phyloP scores from a whole-genome alignment of 2,329 filamentous ascomycete species.

The Colletotrichum shisoi region DNA sequence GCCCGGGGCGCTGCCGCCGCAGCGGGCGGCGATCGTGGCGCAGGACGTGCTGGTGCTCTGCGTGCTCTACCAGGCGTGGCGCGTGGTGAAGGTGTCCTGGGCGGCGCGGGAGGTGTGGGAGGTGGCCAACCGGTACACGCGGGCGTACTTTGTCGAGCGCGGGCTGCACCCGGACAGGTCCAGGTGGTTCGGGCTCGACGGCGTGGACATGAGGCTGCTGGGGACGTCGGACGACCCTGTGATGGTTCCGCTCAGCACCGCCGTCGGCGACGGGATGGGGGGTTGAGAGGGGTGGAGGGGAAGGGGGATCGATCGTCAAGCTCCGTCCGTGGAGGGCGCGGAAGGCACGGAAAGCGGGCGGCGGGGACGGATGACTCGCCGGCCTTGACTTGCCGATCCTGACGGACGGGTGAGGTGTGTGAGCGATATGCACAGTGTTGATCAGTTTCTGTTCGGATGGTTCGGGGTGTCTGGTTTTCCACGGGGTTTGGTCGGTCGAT shows the following conservation, averaged over 20 bases:
- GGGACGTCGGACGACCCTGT: not conserved
- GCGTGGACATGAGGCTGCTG: slow-evolving; percentile 8
- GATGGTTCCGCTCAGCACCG: not conserved
- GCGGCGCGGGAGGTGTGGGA: slow-evolving; percentile 16
- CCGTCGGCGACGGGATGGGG: not conserved
- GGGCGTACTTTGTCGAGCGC: slow-evolving; percentile 29
- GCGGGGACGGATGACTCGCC: too few species aligned
- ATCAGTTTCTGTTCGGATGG: not conserved
- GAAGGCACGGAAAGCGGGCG: too few species aligned
- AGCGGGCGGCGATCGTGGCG: slow-evolving; percentile 9
- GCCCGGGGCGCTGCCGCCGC: not conserved
- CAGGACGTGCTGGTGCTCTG: not conserved
- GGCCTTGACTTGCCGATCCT: too few species aligned
- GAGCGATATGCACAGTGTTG: not conserved
- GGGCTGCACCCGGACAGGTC: slow-evolving; percentile 4
- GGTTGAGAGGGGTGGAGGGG: not conserved
- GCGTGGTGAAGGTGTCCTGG: slow-evolving; percentile 2
- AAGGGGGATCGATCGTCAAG: not conserved
- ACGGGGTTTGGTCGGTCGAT: too few species aligned
- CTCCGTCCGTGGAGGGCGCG: too few species aligned
- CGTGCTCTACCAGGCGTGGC: not conserved
- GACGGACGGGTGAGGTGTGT: not conserved
- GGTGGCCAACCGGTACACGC: slow-evolving; percentile 23
- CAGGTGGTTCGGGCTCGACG: slow-evolving; percentile 2
- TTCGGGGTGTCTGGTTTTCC: not conserved